Percentiles rank a stretch among this genome's conserved stretches.
phyloP scores from a whole-genome alignment of 2,329 filamentous ascomycete species.

The Myrmaecium sp. region DNA sequence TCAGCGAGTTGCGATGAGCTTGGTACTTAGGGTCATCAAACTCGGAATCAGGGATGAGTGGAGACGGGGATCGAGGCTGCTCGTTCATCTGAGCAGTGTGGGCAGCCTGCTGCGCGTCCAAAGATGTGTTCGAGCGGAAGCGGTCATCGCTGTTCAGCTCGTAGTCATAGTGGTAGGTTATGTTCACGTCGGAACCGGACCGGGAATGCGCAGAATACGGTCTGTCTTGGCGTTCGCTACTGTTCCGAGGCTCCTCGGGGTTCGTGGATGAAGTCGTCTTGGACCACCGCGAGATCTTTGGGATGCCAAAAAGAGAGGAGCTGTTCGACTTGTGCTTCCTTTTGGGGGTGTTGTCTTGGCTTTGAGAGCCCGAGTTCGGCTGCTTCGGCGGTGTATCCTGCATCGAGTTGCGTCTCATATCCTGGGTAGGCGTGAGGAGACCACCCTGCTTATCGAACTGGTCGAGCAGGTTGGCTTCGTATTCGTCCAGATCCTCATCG shows the following conservation, averaged over 20 bases:
- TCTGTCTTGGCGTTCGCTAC: conserved; percentile 40
- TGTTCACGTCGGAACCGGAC: conserved; percentile 57
- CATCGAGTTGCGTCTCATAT: conserved; percentile 24
- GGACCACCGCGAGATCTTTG: conserved; percentile 93
- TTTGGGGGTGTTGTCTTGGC: conserved; percentile 63
- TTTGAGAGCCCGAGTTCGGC: conserved; percentile 34
- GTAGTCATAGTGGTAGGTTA: conserved; percentile 44
- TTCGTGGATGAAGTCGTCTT: conserved; percentile 87
- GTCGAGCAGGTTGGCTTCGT: conserved; percentile 30
- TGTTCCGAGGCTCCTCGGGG: conserved; percentile 51
- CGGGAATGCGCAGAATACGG: conserved; percentile 51
- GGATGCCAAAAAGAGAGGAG: conserved; percentile 55
- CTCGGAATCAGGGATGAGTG: conserved; percentile 32
- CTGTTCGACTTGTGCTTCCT: conserved; percentile 80
- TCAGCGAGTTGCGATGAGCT: conserved; percentile 64
- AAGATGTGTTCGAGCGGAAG: conserved; percentile 22
- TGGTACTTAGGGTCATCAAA: conserved; percentile 60
- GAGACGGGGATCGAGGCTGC: conserved; percentile 27
- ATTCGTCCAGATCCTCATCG: conserved; percentile 57
- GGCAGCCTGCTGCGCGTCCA: conserved; percentile 7
- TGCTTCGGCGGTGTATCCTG: conserved; percentile 38
- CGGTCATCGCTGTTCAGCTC: conserved; percentile 43
- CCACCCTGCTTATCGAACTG: conserved; percentile 43
- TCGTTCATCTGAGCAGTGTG: conserved; percentile 10
- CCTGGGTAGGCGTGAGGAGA: conserved; percentile 43